Evolutionary conservation across 78 protist species (phyloP), one percentile per base, ranked within the genome.

Genomic region (Kipferlia bialata): DNA sequence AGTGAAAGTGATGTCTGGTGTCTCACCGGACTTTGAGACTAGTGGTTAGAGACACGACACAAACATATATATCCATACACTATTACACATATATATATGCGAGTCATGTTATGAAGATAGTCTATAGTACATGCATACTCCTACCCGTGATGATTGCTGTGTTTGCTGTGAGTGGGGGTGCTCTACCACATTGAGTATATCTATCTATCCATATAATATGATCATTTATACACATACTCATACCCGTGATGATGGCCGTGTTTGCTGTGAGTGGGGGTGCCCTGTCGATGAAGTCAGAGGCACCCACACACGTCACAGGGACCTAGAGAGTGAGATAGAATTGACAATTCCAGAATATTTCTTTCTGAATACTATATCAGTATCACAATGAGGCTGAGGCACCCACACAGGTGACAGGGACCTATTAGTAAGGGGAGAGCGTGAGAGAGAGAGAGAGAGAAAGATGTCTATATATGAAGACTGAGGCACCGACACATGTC

Each of bases 401-500:
- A n/a, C n/a, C n/a, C n/a, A n/a, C n/a, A n/a, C n/a, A n/a, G n/a
- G n/a, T n/a, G n/a, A n/a, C n/a, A n/a, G n/a, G n/a, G n/a, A n/a
- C n/a, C n/a, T n/a, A n/a, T n/a, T n/a, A n/a, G n/a, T n/a, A n/a
- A n/a, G n/a, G n/a, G n/a, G n/a, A n/a, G n/a, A n/a, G n/a, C n/a
- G n/a, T n/a, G n/a, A n/a, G n/a, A n/a, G n/a, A n/a, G n/a, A n/a
- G n/a, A n/a, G n/a, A n/a, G n/a, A n/a, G n/a, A n/a, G n/a, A n/a
- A n/a, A n/a, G n/a, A n/a, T n/a, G n/a, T n/a, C 89, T 70, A 53
- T 84, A 85, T 45, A 79, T 0, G 17, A 84, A 79, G 39, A 80
- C 85, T 26, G 73, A 56, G 20, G 85, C 89, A 17, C 70, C 61
- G 48, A 79, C 89, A 10, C 48, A 13, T 5, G 48, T 41, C 22